These are phyloP conservation scores for Veloboletus limbatus DNA, from an alignment of 1,284 basidiomycete species.

Conservation along the genomic window DNA sequence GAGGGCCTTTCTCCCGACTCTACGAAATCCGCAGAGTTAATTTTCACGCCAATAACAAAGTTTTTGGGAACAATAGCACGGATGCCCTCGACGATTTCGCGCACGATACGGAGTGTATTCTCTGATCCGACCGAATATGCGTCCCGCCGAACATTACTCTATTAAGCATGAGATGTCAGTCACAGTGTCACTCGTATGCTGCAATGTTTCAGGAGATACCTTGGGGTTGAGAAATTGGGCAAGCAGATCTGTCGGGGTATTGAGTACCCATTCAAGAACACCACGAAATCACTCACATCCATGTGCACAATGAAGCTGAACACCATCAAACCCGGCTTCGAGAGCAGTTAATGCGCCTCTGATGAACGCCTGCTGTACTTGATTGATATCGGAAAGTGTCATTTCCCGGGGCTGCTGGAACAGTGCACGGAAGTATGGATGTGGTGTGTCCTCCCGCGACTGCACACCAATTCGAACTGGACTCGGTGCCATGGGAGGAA, in stretches of 20 bases:
- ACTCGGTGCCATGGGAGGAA: constrained; percentile 73
- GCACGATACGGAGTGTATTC: constrained; percentile 60
- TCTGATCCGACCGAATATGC: constrained; percentile 49
- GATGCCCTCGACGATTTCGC: constrained; percentile 61
- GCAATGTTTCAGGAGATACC: constrained; percentile 38
- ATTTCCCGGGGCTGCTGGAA: constrained; percentile 69
- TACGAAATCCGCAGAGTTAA: constrained; percentile 86
- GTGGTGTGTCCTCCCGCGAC: constrained; percentile 18
- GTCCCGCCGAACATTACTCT: constrained; percentile 73
- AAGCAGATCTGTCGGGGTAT: constrained; percentile 63
- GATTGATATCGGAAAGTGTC: constrained; percentile 58
- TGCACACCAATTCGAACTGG: constrained; percentile 49
- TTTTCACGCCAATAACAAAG: constrained; percentile 83
- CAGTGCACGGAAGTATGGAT: constrained; percentile 42
- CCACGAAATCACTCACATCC: constrained; percentile 59
- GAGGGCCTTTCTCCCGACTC: constrained; percentile 42
- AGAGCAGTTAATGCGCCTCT: constrained; percentile 66
- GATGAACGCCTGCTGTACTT: constrained; percentile 67
- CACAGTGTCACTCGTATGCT: neutral
- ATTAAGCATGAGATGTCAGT: constrained; percentile 4
- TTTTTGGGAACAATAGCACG: constrained; percentile 51
- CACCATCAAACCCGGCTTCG: constrained; percentile 81
- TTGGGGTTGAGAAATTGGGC: constrained; percentile 82
- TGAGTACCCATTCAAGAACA: neutral
- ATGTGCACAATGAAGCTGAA: constrained; percentile 88